Conservation (phyloP, 164 flowering plant species). For the Vitis rupestris region DNA sequence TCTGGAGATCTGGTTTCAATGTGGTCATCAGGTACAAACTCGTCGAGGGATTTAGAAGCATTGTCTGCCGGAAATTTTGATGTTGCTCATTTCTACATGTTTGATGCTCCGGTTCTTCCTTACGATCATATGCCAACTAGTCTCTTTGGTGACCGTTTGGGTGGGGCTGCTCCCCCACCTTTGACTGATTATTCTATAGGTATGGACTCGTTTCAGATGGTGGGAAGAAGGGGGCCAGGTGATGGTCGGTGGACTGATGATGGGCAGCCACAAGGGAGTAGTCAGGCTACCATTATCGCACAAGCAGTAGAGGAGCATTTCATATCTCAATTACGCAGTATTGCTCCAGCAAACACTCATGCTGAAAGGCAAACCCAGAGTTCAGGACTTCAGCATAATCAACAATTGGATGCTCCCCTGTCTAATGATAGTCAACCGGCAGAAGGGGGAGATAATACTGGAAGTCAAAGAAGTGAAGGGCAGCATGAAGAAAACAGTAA, state of each 20-base stretch:
- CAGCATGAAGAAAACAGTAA: conserved; percentile 28
- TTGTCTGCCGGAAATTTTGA: conserved; percentile 64
- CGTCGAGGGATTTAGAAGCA: conserved; percentile 64
- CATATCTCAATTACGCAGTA: conserved; percentile 51
- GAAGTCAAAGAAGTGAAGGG: conserved; percentile 37
- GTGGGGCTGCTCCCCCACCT: conserved; percentile 66
- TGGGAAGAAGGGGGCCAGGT: conserved; percentile 76
- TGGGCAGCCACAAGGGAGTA: conserved; percentile 87
- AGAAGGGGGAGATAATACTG: conserved; percentile 29
- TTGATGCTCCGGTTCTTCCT: conserved; percentile 84
- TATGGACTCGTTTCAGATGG: conserved; percentile 63
- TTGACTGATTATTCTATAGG: conserved; percentile 78
- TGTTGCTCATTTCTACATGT: conserved; percentile 70
- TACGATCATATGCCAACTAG: conserved; percentile 60
- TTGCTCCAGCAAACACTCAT: conserved; percentile 35
- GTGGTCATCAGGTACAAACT: conserved; percentile 61
- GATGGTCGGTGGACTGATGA: conserved; percentile 97
- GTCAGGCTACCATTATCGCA: conserved; percentile 78
- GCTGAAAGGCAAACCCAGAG: conserved; percentile 42
- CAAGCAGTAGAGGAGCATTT: conserved; percentile 86
- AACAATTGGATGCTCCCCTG: conserved; percentile 31
- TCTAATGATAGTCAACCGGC: conserved; percentile 30
- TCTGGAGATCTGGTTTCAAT: conserved; percentile 55
- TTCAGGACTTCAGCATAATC: conserved; percentile 38
- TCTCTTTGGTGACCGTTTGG: conserved; percentile 64